phyloP scores from a whole-genome alignment of 2,329 filamentous ascomycete genomes.

The Fonsecaea monophora region DNA sequence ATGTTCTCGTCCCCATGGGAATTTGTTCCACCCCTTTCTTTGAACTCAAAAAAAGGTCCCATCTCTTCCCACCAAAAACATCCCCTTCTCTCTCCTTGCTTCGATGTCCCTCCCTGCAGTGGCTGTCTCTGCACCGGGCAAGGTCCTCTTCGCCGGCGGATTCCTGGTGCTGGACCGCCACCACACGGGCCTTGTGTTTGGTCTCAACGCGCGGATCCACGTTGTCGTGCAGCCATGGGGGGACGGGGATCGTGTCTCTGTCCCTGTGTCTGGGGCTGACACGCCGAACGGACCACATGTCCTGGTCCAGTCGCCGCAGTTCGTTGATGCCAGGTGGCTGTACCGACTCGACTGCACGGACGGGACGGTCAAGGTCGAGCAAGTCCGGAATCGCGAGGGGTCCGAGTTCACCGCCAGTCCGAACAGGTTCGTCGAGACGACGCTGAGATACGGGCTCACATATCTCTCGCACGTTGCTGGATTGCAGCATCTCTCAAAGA shows the following conservation, averaged over 20 bases:
- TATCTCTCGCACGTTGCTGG: slow-evolving; percentile 65
- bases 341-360: slow-evolving; percentile 71
- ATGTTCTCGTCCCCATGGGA: not conserved
- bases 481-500: slow-evolving; percentile 63
- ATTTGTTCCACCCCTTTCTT: not conserved
- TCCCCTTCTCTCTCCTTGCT: not conserved
- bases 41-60: not conserved
- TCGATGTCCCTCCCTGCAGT: slow-evolving; percentile 46
- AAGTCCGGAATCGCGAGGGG: slow-evolving; percentile 40
- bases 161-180: slow-evolving; percentile 90
- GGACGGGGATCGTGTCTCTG: slow-evolving; percentile 16
- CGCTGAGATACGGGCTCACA: slow-evolving; percentile 83
- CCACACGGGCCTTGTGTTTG: slow-evolving; percentile 77
- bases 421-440: slow-evolving; percentile 93
- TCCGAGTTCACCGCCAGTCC: slow-evolving; percentile 40
- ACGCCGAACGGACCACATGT: slow-evolving; percentile 53
- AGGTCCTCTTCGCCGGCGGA: slow-evolving; percentile 91
- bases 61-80: not conserved
- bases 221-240: slow-evolving; percentile 60
- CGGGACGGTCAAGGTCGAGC: slow-evolving; percentile 74
- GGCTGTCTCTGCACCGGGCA: slow-evolving; percentile 89
- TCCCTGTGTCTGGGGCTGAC: slow-evolving; percentile 24
- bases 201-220: slow-evolving; percentile 69
- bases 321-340: slow-evolving; percentile 83
- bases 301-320: slow-evolving; percentile 90